Evolutionary conservation across 306 rosid genomes (phyloP).

Genomic region (Gastrolobium bilobum): DNA sequence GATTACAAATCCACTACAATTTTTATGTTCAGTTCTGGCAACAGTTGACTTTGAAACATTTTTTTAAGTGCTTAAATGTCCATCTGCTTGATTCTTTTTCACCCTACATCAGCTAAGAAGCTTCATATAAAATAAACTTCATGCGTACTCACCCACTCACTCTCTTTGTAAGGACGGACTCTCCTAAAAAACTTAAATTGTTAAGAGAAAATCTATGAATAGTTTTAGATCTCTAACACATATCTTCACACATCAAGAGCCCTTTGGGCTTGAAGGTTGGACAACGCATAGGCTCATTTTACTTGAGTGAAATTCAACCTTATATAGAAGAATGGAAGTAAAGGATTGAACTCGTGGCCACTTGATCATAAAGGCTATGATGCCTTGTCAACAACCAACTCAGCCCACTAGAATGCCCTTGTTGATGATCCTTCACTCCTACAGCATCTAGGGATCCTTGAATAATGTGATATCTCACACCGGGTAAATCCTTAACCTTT

Average conservation of each 20-base stretch:
- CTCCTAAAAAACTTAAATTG: neutral
- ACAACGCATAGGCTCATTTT: neutral
- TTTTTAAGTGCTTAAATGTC: conserved; percentile 12
- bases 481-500: too few species aligned
- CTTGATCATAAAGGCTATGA: neutral
- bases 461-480: too few species aligned
- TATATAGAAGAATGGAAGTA: neutral
- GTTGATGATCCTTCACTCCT: too few species aligned
- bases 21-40: conserved; percentile 10
- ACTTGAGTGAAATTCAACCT: neutral
- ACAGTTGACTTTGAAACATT: neutral
- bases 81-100: neutral
- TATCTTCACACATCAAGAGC: neutral
- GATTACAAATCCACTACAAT: neutral
- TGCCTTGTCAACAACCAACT: neutral
- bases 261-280: conserved; percentile 13
- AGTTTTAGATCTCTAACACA: neutral
- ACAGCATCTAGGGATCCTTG: too few species aligned
- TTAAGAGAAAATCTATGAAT: neutral
- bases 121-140: neutral
- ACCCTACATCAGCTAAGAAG: conserved; percentile 7
- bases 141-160: neutral
- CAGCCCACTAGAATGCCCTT: neutral
- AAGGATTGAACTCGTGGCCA: neutral
- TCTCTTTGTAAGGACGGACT: neutral